A percentile compares a stretch with the other conserved stretches of the same genome.
Evolutionary conservation across 495 filamentous ascomycete genomes (phyloP).

Genomic region (Podospora fimiseda): DNA sequence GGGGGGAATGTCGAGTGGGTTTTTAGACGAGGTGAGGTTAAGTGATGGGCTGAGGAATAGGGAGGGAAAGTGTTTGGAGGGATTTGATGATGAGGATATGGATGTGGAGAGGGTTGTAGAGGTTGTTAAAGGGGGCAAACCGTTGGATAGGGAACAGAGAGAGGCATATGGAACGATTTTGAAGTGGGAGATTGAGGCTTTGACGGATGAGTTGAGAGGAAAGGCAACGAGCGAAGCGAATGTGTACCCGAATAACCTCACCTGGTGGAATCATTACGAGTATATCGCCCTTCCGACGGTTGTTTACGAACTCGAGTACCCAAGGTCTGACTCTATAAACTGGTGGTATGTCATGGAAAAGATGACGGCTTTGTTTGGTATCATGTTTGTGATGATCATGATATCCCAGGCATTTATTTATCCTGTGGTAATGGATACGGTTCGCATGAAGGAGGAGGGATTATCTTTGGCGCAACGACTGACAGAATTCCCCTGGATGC

Average conservation of each 20-base stretch:
- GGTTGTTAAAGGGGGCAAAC: constrained; percentile 48
- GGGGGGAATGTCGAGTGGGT: constrained; percentile 31
- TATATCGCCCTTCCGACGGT: constrained; percentile 67
- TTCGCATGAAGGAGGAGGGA: constrained; percentile 57
- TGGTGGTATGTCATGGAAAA: constrained; percentile 71
- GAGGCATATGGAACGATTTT: constrained; percentile 52
- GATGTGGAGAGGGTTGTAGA: constrained; percentile 44
- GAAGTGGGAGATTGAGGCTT: constrained; percentile 54
- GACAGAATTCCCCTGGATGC: constrained; percentile 60
- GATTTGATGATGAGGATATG: constrained; percentile 37
- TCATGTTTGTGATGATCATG: constrained; percentile 58
- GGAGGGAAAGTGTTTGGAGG: too few relatives aligned
- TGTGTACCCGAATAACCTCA: constrained; percentile 63
- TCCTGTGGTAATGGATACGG: constrained; percentile 59
- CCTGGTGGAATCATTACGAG: constrained; percentile 57
- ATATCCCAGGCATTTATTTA: constrained; percentile 53
- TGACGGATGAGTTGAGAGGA: constrained; percentile 57
- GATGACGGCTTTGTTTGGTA: constrained; percentile 57
- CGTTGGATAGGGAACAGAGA: constrained; percentile 55
- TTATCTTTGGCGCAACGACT: constrained; percentile 54
- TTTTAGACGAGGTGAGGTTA: constrained; percentile 33
- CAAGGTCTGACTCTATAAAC: constrained; percentile 59
- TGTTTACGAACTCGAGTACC: constrained; percentile 73
- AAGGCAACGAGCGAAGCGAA: constrained; percentile 38
- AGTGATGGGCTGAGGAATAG: too few relatives aligned